Evolutionary conservation across 495 filamentous ascomycete genomes (phyloP).

Genomic region (Apiosordaria backusii): DNA sequence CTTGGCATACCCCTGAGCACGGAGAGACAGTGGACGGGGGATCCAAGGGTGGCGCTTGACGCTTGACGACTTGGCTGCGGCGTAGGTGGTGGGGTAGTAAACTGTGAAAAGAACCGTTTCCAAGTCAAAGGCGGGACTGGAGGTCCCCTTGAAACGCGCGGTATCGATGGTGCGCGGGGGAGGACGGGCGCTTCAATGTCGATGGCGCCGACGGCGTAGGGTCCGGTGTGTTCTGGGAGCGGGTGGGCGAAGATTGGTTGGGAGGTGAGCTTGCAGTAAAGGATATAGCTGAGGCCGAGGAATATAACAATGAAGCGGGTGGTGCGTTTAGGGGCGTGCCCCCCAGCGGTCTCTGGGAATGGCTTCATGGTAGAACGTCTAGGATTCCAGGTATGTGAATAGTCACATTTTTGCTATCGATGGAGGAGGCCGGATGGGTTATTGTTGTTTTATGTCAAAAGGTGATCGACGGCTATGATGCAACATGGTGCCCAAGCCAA

Average conservation of each 20-base stretch:
- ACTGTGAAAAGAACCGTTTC: constrained; percentile 49
- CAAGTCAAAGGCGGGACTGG: constrained; percentile 42
- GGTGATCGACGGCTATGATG: neutral
- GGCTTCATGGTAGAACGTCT: neutral
- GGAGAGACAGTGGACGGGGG: constrained; percentile 45
- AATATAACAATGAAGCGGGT: constrained; percentile 26
- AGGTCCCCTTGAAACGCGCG: constrained; percentile 35
- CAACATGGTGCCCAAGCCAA: neutral
- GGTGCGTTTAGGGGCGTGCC: neutral
- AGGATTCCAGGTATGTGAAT: neutral
- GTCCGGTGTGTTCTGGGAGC: constrained; percentile 47
- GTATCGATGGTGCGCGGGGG: constrained; percentile 31
- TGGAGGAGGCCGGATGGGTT: neutral
- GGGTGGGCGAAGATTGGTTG: constrained; percentile 42
- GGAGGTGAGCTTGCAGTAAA: constrained; percentile 39
- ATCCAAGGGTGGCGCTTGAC: constrained; percentile 46
- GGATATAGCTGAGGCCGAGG: constrained; percentile 26
- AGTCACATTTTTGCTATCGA: neutral
- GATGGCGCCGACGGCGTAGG: constrained; percentile 45
- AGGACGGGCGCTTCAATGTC: constrained; percentile 46
- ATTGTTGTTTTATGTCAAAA: neutral
- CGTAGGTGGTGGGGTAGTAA: constrained; percentile 44
- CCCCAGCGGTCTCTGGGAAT: neutral
- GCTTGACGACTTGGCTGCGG: neutral
- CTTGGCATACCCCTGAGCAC: constrained; percentile 48